Conservation (phyloP, 345 rosid genomes). For the Eucalyptus leucophloia region DNA sequence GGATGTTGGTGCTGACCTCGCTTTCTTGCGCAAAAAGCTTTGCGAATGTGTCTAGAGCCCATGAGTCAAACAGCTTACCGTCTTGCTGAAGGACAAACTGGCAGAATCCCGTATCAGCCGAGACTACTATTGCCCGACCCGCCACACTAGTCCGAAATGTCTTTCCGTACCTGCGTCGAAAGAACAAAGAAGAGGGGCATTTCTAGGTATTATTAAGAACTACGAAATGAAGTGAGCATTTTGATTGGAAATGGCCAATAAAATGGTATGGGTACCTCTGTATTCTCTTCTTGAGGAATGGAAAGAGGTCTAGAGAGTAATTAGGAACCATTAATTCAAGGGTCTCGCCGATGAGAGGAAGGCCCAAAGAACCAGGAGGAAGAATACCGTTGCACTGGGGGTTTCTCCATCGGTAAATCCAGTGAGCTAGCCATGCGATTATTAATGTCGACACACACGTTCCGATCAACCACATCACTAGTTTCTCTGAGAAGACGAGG, state of each 20-base stretch:
- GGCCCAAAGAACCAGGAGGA: conserved; percentile 19
- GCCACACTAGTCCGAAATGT: conserved; percentile 2
- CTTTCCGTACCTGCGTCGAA: background rate
- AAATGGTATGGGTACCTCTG: background rate
- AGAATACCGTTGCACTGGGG: background rate
- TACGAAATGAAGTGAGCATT: background rate
- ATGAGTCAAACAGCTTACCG: background rate
- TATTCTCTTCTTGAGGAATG: conserved; percentile 10
- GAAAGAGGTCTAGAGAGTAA: conserved; percentile 9
- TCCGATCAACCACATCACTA: background rate
- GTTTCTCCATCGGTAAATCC: conserved; percentile 11
- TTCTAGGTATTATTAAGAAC: background rate
- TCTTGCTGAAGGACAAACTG: background rate
- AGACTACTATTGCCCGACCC: background rate
- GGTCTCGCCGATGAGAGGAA: conserved; percentile 19
- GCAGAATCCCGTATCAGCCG: conserved; percentile 1
- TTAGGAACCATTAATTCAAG: conserved; percentile 4
- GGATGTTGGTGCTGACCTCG: background rate
- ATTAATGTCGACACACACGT: background rate
- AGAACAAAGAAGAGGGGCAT: background rate
- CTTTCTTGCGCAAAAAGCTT: background rate
- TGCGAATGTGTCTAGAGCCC: conserved; percentile 2
- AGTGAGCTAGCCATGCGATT: background rate
- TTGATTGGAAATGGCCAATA: background rate
- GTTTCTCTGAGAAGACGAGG: background rate